A percentile compares a stretch with the other conserved stretches of the same genome.
Conservation (phyloP, 192 early-diverging fungal species). For the Backusella circina region DNA sequence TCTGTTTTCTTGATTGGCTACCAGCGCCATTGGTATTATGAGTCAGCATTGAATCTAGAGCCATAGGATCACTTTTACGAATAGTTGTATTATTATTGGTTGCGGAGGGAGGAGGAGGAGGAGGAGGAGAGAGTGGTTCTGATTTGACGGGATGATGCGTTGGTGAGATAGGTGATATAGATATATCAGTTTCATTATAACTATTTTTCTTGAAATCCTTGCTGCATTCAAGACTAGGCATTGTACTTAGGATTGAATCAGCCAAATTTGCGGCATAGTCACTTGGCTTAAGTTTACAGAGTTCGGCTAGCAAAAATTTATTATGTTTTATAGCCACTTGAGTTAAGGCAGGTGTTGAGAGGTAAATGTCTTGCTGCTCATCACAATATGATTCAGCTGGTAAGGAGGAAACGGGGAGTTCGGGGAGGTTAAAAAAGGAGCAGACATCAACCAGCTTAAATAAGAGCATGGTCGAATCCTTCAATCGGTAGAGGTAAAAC, state of each 20-base stretch:
- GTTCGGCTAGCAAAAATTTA: slow-evolving; percentile 6
- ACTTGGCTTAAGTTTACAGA: background rate
- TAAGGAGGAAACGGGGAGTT: background rate
- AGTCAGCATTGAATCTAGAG: slow-evolving; percentile 28
- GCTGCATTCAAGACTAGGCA: background rate
- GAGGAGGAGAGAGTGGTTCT: background rate
- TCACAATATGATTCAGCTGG: background rate
- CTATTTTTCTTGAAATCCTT: background rate
- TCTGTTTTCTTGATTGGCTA: slow-evolving; percentile 5
- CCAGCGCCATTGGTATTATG: slow-evolving; percentile 14
- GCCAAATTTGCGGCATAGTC: slow-evolving; percentile 8
- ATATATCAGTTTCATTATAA: background rate
- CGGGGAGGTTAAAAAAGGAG: slow-evolving; percentile 7
- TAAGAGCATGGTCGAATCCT: background rate
- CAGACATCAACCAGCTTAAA: slow-evolving; percentile 3
- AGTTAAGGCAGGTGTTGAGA: background rate
- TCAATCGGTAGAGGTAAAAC: slow-evolving; percentile 4
- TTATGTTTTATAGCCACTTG: slow-evolving; percentile 6
- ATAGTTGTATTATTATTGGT: background rate
- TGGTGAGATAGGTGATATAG: background rate
- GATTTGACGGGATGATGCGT: background rate
- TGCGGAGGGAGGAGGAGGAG: background rate
- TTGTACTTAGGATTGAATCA: background rate
- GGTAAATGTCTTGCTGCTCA: background rate
- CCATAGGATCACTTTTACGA: slow-evolving; percentile 19